Evolutionary conservation across 2,329 filamentous ascomycete genomes (phyloP).

Genomic region (Blumeriella jaapii): DNA sequence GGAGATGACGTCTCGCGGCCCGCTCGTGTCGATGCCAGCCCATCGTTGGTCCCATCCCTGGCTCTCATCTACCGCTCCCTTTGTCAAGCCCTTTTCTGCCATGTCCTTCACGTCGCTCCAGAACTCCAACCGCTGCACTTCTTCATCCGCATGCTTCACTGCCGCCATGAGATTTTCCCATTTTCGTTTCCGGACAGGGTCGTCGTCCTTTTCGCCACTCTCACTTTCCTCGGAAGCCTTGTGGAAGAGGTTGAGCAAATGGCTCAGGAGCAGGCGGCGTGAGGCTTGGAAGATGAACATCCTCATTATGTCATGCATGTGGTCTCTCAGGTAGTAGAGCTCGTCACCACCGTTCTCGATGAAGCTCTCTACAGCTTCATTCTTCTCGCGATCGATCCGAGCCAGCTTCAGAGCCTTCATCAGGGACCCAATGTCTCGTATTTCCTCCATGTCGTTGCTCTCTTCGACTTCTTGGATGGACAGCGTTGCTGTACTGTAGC

Average conservation of each 20-base stretch:
- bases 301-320: slow-evolving; percentile 78
- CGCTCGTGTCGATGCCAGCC: slow-evolving; percentile 24
- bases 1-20: slow-evolving; percentile 22
- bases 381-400: slow-evolving; percentile 82
- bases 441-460: slow-evolving; percentile 42
- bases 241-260: slow-evolving; percentile 55
- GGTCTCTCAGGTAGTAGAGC: slow-evolving; percentile 56
- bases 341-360: slow-evolving; percentile 67
- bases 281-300: slow-evolving; percentile 85
- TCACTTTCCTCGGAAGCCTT: slow-evolving; percentile 36
- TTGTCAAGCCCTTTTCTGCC: slow-evolving; percentile 35
- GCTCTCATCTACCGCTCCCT: slow-evolving; percentile 21
- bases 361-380: slow-evolving; percentile 72
- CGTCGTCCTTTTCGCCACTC: slow-evolving; percentile 26
- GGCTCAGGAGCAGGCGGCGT: slow-evolving; percentile 60
- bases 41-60: slow-evolving; percentile 24
- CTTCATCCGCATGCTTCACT: slow-evolving; percentile 63
- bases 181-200: slow-evolving; percentile 28
- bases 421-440: slow-evolving; percentile 46
- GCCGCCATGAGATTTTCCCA: slow-evolving; percentile 63
- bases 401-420: slow-evolving; percentile 56
- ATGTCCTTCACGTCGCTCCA: slow-evolving; percentile 76
- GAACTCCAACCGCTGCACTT: slow-evolving; percentile 72
- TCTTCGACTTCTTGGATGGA: slow-evolving; percentile 26
- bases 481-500: slow-evolving; percentile 25